phyloP scores from a whole-genome alignment of 2,329 filamentous ascomycete species.

The Diaporthe aspalathi region DNA sequence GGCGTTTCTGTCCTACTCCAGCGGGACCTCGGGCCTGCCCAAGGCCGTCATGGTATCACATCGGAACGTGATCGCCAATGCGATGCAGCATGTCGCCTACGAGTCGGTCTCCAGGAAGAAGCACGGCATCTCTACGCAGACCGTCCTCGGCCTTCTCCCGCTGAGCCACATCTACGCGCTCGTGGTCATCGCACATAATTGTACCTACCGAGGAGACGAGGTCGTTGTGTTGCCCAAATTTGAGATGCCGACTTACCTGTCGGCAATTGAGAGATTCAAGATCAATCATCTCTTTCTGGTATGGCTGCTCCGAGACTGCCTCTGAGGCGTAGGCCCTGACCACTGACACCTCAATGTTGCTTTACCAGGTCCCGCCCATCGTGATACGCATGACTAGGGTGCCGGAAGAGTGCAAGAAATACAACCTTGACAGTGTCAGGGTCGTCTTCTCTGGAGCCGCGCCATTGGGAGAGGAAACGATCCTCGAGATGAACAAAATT shows the following conservation, averaged over 20 bases:
- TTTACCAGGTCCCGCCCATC: slow-evolving; percentile 77
- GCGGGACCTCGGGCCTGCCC: slow-evolving; percentile 83
- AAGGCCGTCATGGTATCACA: slow-evolving; percentile 90
- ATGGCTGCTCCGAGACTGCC: slow-evolving; percentile 43
- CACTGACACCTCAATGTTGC: slow-evolving; percentile 13
- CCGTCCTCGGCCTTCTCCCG: slow-evolving; percentile 76
- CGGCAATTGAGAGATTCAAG: slow-evolving; percentile 73
- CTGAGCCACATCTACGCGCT: slow-evolving; percentile 86
- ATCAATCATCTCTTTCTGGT: slow-evolving; percentile 75
- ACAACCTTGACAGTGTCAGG: slow-evolving; percentile 76
- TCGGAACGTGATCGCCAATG: slow-evolving; percentile 81
- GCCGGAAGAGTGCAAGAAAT: slow-evolving; percentile 69
- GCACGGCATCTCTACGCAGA: slow-evolving; percentile 53
- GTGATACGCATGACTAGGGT: slow-evolving; percentile 81
- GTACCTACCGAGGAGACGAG: slow-evolving; percentile 76
- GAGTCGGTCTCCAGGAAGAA: slow-evolving; percentile 53
- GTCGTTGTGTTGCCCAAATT: slow-evolving; percentile 79
- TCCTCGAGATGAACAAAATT: slow-evolving; percentile 69
- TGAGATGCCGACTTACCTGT: slow-evolving; percentile 71
- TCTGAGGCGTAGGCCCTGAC: not conserved
- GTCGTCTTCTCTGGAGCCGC: slow-evolving; percentile 81
- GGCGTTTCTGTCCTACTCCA: slow-evolving; percentile 84
- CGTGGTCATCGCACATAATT: slow-evolving; percentile 74
- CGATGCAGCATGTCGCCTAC: slow-evolving; percentile 68
- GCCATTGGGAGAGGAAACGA: slow-evolving; percentile 79